phyloP scores from a whole-genome alignment of 208 protist genomes.

The Angomonas ambiguus region DNA sequence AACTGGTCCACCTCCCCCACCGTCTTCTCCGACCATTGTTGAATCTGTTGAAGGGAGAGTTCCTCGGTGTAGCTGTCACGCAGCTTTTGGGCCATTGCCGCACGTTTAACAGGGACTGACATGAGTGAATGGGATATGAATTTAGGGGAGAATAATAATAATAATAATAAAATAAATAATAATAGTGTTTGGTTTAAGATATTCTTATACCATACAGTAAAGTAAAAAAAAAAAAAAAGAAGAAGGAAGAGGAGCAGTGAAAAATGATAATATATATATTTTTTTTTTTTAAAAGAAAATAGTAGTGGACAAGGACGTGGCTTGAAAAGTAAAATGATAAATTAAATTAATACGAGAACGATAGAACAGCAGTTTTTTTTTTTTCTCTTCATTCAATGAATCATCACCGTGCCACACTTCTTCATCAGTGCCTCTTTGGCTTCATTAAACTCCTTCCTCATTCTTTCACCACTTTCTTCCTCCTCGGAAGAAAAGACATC shows the following conservation, averaged over 20 bases:
- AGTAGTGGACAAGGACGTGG: too few species aligned
- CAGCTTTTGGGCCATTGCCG: conserved; percentile 42
- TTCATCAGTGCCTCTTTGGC: too few species aligned
- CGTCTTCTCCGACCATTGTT: conserved; percentile 37
- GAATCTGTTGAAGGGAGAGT: conserved; percentile 31
- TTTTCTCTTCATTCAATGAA: too few species aligned
- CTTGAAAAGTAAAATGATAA: too few species aligned
- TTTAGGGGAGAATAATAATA: neutral
- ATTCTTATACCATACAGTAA: too few species aligned
- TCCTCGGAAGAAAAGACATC: neutral
- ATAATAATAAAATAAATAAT: neutral
- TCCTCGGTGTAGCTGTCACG: conserved; percentile 65
- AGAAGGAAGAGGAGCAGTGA: neutral
- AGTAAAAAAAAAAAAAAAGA: neutral
- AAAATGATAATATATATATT: too few species aligned
- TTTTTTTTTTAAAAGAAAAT: too few species aligned
- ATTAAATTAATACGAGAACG: too few species aligned
- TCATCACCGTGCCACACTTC: too few species aligned
- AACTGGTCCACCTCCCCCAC: conserved; percentile 30
- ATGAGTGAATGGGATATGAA: too few species aligned
- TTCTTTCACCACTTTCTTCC: neutral
- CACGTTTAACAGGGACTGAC: conserved; percentile 50
- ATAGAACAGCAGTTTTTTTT: too few species aligned
- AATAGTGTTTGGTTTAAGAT: too few species aligned
- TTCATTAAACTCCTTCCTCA: neutral